phyloP scores from a whole-genome alignment of 2,329 filamentous ascomycete species.

The Penicillium crustosum region DNA sequence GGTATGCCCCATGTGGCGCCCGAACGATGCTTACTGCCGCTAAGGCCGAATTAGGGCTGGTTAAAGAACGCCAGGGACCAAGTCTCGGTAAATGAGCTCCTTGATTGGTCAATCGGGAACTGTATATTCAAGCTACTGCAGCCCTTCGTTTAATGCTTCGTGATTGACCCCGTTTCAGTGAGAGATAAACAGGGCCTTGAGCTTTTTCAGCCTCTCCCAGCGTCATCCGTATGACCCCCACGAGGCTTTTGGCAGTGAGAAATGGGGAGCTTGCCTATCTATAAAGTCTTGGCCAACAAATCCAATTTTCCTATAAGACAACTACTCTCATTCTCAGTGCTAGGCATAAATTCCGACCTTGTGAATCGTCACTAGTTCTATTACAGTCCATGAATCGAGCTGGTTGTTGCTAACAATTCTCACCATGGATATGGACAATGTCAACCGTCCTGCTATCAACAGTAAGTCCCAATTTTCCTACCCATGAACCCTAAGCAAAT shows the following conservation, averaged over 20 bases:
- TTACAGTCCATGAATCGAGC: not conserved
- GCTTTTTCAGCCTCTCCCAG: not conserved
- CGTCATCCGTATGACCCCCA: not conserved
- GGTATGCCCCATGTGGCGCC: conserved; percentile 8
- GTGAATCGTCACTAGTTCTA: not conserved
- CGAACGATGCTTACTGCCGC: conserved; percentile 11
- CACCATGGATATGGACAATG: conserved; percentile 4
- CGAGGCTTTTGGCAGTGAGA: not conserved
- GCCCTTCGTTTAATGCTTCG: not conserved
- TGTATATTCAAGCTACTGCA: conserved; percentile 2
- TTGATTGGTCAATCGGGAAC: conserved; percentile 9
- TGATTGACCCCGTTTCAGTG: not conserved
- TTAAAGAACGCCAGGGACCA: not conserved
- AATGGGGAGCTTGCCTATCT: not conserved
- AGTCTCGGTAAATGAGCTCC: conserved; percentile 6
- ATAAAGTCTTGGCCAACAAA: not conserved
- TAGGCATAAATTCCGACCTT: not conserved
- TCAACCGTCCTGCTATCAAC: conserved; percentile 11
- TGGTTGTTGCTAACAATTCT: not conserved
- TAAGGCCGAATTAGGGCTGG: not conserved
- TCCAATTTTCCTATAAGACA: not conserved
- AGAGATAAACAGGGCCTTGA: not conserved
- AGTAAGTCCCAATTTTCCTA: not conserved
- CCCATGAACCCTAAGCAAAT: not conserved
- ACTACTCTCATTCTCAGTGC: not conserved